Evolutionary conservation across 1,284 basidiomycete genomes (phyloP), one percentile per base, ranked within the genome.

Genomic region (Rhodotorula sp.): DNA sequence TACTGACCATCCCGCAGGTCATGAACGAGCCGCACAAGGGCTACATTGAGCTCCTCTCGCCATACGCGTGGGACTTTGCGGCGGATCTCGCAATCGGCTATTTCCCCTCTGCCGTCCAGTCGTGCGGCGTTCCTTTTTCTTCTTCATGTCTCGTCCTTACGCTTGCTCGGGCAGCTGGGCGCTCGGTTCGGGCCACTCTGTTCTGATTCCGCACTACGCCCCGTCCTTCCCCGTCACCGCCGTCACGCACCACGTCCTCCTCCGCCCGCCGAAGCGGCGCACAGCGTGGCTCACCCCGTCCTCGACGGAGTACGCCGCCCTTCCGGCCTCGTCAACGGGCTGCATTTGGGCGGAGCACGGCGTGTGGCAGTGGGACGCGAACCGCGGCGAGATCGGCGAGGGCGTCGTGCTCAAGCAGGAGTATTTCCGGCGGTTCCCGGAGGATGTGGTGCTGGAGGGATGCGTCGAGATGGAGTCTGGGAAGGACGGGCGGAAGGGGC

Each of bases 1-100:
- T 17, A 3, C 25, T 51, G 25, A 64, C 21, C 37, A 3, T 1
- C 19, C 48, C 21, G 22, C 50, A 73, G 70, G 74, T 76, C 27
- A 90, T 97, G 87, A 99, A 99, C 79, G 96, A 99, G 82, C 96
- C 96, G 1, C 95, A 99, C 82, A 86, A 90, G 78, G 97, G 96
- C 36, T 97, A 94, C 79, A 88, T 97, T 71, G 88, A 90, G 68
- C 83, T 96, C 6, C 85, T 88, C 54, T 92, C 92, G 5, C 86
- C 97, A 64, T 89, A 97, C 78, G 84, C 84, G 44, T 98, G 92
- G 83, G 89, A 97, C 81, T 94, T 97, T 82, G 94, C 92, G 74
- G 97, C 94, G 19, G 94, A 98, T 79, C 86, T 99, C 12, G 94
- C 97, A 78, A 86, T 97, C 39, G 88, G 89, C 25, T 85, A 89